Evolutionary conservation across 2,329 filamentous ascomycete genomes (phyloP), one percentile per base, ranked within the genome.

Genomic region (Monosporascus sp.): DNA sequence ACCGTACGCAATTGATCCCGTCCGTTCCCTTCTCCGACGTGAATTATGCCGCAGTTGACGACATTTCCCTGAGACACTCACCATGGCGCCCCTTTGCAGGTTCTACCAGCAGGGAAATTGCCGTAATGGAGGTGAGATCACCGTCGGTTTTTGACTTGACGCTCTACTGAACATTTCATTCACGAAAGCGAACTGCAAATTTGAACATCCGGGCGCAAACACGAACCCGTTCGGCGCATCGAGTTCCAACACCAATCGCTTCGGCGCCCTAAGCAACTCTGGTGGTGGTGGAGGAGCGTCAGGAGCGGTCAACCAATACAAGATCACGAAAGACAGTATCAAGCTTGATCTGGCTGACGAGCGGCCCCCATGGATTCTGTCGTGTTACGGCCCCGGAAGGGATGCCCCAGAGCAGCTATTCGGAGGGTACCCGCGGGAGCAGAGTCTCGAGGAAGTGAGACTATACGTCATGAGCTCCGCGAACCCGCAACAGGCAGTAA

Each of bases 381-480:
- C 92, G 1, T 81, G 87, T 22, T 97, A 96, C 69, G 89, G 86
- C 0, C 91, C 92, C 0, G 88, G 87, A 4, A 80, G 77, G 62
- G 82, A 91, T 61, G 83, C 88, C 1, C 92, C 92, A 0, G 83
- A 83, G 18, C 90, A 96, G 70, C 78, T 97, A 1, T 92, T 96
- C 63, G 90, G 90, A 50, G 91, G 90, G 1, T 79, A 78, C 45
- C 77, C 82, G 6, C 81, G 91, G 18, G 93, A 97, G 69, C 87
- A 91, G 68, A 96, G 90, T 64, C 87, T 88, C 41, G 93, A 97
- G 69, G 93, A 97, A 71, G 81, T 96, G 67, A 82, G 91, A 49
- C 67, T 92, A 22, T 86, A 90, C 65, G 92, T 93, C 65, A 75
- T 85, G 62, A 64, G 56, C 25, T 59, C 64, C 31, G 47, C 56